Percentiles rank a stretch among this genome's conserved stretches.
Evolutionary conservation across 495 filamentous ascomycete species (phyloP).

Genomic region (Penicillium salamii): DNA sequence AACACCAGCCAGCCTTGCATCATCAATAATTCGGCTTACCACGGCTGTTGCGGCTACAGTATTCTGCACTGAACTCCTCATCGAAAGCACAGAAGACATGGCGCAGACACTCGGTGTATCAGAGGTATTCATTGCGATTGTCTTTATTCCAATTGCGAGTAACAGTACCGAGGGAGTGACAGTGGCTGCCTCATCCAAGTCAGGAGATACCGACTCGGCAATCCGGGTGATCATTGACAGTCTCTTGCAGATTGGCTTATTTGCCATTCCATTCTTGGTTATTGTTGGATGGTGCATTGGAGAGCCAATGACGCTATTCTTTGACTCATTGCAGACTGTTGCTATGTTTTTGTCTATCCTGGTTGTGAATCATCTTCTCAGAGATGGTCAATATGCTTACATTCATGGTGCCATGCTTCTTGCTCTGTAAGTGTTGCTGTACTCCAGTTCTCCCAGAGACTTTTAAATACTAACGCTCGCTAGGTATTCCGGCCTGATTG

Average conservation of each 20-base stretch:
- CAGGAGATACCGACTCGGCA: conserved; percentile 25
- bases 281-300: conserved; percentile 38
- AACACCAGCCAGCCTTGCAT: background rate
- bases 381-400: conserved; percentile 71
- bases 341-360: conserved; percentile 30
- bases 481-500: conserved; percentile 8
- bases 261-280: conserved; percentile 37
- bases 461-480: background rate
- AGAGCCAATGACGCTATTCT: conserved; percentile 31
- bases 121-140: conserved; percentile 23
- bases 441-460: no score
- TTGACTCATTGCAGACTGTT: conserved; percentile 34
- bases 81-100: conserved; percentile 19
- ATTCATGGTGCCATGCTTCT: conserved; percentile 23
- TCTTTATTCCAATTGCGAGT: conserved; percentile 27
- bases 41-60: conserved; percentile 18
- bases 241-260: conserved; percentile 30
- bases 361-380: conserved; percentile 37
- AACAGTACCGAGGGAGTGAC: conserved; percentile 25
- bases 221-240: conserved; percentile 25
- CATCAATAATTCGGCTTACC: conserved; percentile 33
- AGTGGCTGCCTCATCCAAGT: conserved; percentile 17
- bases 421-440: conserved; percentile 20
- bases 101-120: conserved; percentile 9
- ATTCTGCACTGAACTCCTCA: conserved; percentile 24